These are phyloP conservation scores for Xylaria sp. DNA, from an alignment of 2,329 filamentous ascomycete genomes.

Conservation along the genomic window DNA sequence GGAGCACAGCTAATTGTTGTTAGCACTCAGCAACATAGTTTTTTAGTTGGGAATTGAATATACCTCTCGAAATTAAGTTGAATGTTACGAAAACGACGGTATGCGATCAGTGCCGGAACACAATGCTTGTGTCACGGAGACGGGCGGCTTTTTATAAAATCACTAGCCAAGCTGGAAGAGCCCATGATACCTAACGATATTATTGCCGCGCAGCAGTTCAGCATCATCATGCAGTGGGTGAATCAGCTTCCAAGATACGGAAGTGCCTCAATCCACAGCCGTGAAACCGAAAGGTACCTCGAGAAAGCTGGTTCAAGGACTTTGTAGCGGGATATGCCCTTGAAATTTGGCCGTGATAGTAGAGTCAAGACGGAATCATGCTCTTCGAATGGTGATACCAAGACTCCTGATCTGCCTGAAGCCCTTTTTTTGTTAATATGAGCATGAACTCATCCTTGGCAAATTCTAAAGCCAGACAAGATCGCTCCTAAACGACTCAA, in stretches of 20 bases:
- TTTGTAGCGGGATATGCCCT: no score
- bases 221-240: slow-evolving; percentile 5
- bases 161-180: not conserved
- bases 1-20: slow-evolving; percentile 38
- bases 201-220: not conserved
- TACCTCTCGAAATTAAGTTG: slow-evolving; percentile 18
- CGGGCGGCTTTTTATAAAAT: slow-evolving; percentile 9
- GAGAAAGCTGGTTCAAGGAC: no score
- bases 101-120: not conserved
- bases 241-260: slow-evolving; percentile 12
- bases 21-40: slow-evolving; percentile 6
- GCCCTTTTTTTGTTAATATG: slow-evolving; percentile 9
- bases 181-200: not conserved
- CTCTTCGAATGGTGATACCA: slow-evolving; percentile 21
- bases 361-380: not conserved
- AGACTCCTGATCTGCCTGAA: slow-evolving; percentile 39
- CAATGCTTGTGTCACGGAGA: not conserved
- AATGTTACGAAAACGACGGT: not conserved
- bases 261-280: slow-evolving; percentile 9
- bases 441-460: not conserved
- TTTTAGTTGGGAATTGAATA: not conserved
- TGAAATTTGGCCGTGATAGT: not conserved
- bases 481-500: not conserved
- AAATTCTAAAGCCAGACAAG: not conserved
- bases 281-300: slow-evolving; percentile 20